Evolutionary conservation across 208 protist genomes (phyloP).

Genomic region (Balamuthia mandrillaris): DNA sequence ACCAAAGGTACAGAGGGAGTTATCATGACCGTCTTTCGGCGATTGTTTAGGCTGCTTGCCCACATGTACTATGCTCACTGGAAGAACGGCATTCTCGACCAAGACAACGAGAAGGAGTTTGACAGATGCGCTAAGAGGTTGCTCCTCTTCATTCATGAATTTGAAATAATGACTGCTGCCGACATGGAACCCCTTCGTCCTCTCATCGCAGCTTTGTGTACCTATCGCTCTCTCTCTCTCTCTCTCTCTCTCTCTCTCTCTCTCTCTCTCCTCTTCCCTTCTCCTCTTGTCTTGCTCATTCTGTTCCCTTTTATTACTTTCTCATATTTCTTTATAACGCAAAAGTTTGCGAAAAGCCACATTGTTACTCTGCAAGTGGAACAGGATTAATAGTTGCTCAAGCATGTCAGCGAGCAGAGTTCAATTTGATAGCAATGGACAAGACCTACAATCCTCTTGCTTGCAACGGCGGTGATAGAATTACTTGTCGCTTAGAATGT

Average conservation of each 20-base stretch:
- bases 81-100: background rate
- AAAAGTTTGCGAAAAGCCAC: constrained; percentile 12
- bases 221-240: background rate
- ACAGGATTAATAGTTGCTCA: constrained; percentile 23
- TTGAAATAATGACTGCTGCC: background rate
- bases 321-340: too few relatives aligned
- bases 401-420: background rate
- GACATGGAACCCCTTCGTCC: background rate
- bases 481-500: constrained; percentile 4
- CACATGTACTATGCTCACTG: constrained; percentile 37
- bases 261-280: background rate
- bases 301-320: too few relatives aligned
- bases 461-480: constrained; percentile 28
- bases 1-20: constrained; percentile 1
- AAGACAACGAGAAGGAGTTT: background rate
- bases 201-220: constrained; percentile 8
- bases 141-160: background rate
- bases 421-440: constrained; percentile 25
- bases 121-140: constrained; percentile 18
- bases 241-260: background rate
- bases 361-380: constrained; percentile 27
- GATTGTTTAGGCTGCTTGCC: constrained; percentile 8
- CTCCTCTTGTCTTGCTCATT: background rate
- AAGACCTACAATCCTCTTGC: background rate
- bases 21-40: background rate